Conservation (phyloP, 331 rosid species). For the Spiraea crenata region DNA sequence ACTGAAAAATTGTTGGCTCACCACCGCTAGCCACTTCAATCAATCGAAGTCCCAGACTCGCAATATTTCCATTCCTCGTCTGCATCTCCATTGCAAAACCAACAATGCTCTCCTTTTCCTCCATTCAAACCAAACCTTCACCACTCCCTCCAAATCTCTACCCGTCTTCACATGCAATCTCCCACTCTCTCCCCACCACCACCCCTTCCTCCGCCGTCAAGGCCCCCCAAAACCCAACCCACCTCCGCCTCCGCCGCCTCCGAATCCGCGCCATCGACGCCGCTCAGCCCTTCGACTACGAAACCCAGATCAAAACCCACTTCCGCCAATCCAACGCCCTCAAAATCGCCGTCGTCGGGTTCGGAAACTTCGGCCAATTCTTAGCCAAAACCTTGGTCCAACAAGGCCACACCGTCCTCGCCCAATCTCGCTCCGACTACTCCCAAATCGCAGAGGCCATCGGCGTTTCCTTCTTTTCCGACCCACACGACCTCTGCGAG, state of each 20-base stretch:
- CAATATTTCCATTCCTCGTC: too few relatives aligned
- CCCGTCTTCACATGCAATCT: not conserved
- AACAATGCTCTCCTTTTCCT: conserved; percentile 9
- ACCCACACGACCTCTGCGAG: conserved; percentile 23
- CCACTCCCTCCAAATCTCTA: not conserved
- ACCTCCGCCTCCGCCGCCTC: not conserved
- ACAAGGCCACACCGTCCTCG: conserved; percentile 18
- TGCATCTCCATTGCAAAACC: not conserved
- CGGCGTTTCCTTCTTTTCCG: conserved; percentile 10
- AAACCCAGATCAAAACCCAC: conserved; percentile 8
- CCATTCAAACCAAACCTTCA: not conserved
- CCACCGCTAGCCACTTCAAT: too few relatives aligned
- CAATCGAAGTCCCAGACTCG: too few relatives aligned
- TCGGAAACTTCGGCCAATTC: conserved; percentile 26
- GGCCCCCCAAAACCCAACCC: not conserved
- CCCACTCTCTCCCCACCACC: not conserved
- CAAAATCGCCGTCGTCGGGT: conserved; percentile 25
- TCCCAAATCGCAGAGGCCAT: not conserved
- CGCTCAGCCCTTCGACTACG: conserved; percentile 11
- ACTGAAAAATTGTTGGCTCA: too few relatives aligned
- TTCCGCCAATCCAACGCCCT: conserved; percentile 8
- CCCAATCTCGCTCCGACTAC: conserved; percentile 26
- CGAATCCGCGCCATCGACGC: conserved; percentile 1
- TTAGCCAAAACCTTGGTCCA: conserved; percentile 14
- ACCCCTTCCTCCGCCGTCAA: not conserved